A percentile compares a stretch with the other conserved stretches of the same genome.
phyloP scores from a whole-genome alignment of 495 filamentous ascomycete genomes.

The Neurospora sp. region DNA sequence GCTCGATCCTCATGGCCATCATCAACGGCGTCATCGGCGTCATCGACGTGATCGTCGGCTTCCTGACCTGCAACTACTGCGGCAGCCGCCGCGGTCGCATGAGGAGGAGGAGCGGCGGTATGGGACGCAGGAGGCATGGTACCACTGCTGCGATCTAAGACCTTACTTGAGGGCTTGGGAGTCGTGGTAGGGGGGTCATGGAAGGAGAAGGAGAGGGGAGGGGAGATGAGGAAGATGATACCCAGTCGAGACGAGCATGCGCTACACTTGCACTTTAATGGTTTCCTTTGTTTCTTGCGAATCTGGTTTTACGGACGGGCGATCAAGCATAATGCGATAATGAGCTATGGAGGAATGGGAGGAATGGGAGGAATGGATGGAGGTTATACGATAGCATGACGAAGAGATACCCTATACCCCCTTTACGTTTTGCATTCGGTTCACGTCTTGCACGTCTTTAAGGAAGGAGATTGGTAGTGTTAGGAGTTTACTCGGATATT shows the following conservation, averaged over 20 bases:
- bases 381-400: background rate
- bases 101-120: slow-evolving; percentile 13
- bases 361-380: background rate
- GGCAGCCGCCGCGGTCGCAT: slow-evolving; percentile 20
- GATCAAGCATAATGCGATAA: background rate
- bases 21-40: slow-evolving; percentile 61
- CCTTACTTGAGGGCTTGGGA: background rate
- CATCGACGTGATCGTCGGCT: slow-evolving; percentile 77
- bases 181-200: background rate
- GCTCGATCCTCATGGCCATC: slow-evolving; percentile 73
- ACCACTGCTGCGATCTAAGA: slow-evolving; percentile 14
- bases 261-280: background rate
- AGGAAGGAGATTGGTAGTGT: background rate
- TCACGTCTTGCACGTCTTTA: background rate
- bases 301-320: background rate
- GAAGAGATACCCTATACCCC: background rate
- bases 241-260: background rate
- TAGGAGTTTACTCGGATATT: background rate
- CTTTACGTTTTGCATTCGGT: background rate
- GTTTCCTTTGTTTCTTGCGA: background rate
- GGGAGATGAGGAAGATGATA: background rate
- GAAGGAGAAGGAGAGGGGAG: too few relatives aligned
- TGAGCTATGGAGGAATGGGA: background rate
- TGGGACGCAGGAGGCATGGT: slow-evolving; percentile 18
- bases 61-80: slow-evolving; percentile 66